phyloP scores from a whole-genome alignment of 768 basidiomycete genomes.

The Tylopilus balloui region DNA sequence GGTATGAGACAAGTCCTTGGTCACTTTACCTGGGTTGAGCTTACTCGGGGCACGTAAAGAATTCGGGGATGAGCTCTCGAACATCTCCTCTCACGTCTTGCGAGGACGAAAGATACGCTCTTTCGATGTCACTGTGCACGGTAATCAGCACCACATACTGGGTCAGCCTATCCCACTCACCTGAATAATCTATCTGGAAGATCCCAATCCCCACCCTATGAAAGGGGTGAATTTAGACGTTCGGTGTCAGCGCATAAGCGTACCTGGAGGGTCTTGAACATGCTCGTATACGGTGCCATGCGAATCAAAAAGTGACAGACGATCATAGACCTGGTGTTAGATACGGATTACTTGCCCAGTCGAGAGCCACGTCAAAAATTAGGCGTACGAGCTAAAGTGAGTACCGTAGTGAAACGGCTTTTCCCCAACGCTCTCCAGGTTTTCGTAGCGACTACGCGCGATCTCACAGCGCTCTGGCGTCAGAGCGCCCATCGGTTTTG shows the following conservation, averaged over 20 bases:
- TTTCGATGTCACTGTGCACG: conserved; percentile 58
- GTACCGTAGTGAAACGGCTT: conserved; percentile 91
- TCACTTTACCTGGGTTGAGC: not conserved
- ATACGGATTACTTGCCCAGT: not conserved
- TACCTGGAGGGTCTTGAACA: conserved; percentile 87
- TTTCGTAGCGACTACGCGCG: conserved; percentile 69
- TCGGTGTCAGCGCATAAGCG: conserved; percentile 4
- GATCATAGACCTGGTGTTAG: conserved; percentile 66
- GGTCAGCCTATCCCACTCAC: conserved; percentile 32
- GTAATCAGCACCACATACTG: conserved; percentile 6
- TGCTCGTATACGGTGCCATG: conserved; percentile 84
- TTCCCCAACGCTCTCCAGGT: conserved; percentile 75
- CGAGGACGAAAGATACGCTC: conserved; percentile 82
- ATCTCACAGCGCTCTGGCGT: conserved; percentile 70
- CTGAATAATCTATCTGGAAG: conserved; percentile 82
- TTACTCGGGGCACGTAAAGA: conserved; percentile 80
- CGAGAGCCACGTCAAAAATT: not conserved
- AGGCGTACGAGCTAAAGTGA: conserved; percentile 72
- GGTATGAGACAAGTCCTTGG: not conserved
- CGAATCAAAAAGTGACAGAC: conserved; percentile 93
- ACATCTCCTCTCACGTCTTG: conserved; percentile 88
- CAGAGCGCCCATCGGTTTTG: conserved; percentile 87
- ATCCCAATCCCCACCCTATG: conserved; percentile 91
- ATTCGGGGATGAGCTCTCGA: conserved; percentile 88
- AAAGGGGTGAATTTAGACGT: not conserved